Percentiles rank a stretch among this genome's conserved stretches.
Evolutionary conservation across 495 filamentous ascomycete species (phyloP).

Genomic region (Tricharina praecox): DNA sequence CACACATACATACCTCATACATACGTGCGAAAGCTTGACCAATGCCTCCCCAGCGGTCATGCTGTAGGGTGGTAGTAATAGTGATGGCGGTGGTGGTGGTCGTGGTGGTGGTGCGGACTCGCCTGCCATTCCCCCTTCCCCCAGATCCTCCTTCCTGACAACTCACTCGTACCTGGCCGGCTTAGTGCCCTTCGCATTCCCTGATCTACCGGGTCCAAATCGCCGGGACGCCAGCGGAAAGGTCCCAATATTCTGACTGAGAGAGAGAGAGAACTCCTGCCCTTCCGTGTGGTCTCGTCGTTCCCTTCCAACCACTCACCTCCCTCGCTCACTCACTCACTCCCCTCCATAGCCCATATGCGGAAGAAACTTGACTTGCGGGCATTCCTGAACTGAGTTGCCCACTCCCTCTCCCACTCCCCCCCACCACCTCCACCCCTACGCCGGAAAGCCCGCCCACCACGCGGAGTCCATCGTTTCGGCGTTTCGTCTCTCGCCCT

Average conservation of each 20-base stretch:
- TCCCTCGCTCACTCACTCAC: neutral
- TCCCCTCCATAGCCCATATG: neutral
- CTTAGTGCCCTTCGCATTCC: neutral
- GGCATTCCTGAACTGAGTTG: neutral
- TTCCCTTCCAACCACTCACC: neutral
- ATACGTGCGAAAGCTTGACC: no score
- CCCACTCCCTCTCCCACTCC: neutral
- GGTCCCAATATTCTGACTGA: neutral
- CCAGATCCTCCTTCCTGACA: constrained; percentile 1
- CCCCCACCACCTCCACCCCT: no score
- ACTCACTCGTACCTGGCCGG: constrained; percentile 4
- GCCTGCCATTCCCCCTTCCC: neutral
- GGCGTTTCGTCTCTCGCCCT: neutral
- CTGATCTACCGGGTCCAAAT: constrained; percentile 7
- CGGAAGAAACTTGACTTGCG: neutral
- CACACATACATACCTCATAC: no score
- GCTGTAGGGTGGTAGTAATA: no score
- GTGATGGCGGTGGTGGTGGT: no score
- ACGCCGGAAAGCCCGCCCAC: neutral
- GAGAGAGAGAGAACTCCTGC: constrained; percentile 1
- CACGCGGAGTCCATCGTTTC: neutral
- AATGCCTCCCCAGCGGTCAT: no score
- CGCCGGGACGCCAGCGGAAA: neutral
- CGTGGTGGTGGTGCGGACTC: no score
- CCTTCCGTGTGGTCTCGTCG: neutral